Evolutionary conservation across 805 yeast species (phyloP), one percentile per base, ranked within the genome.

Genomic region (Saturnispora gosingensis): DNA sequence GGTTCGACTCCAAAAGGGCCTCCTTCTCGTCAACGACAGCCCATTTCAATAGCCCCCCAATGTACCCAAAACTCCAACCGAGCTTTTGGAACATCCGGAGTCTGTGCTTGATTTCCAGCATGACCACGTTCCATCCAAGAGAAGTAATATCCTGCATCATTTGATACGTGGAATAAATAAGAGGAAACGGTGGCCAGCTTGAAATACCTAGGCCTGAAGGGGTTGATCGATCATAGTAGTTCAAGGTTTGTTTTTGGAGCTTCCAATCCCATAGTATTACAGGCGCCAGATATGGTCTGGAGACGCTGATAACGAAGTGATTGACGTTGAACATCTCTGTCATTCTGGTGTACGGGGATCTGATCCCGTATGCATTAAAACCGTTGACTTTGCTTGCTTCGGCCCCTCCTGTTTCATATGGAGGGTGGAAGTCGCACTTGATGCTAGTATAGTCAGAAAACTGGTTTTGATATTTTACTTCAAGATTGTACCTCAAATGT

Each of bases 241-340:
- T 28, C n/a, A 49, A 43, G 3, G 43, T 27, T n/a, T 64, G 59
- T 13, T 47, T 35, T 25, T 67, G 78, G 62, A 88, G 93, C 61
- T 83, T 84, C 61, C 88, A 74, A 62, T 88, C 97, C 57, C 86
- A 84, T 36, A 86, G 81, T 43, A 93, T 77, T 52, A 91, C 71
- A 0, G 98, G 97, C 0, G 97, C 96, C 59, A 91, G 71, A 61
- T 91, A 93, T 0, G 98, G 97, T 55, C 97, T 76, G 8, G 98
- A 96, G 57, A 91, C 73, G 20, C 97, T 87, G 1, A 90, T 90
- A 30, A 93, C 75, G 62, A 88, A 91, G 66, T 90, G 95, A 67
- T 93, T 93, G 24, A 93, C 98, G 60, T 93, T 93, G 72, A 91
- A 93, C 53, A 91, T 74, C 65, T 93, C 98, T 0, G 97, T 85